Conservation (phyloP, 2,329 filamentous ascomycete genomes). For the Escovopsis sp. region DNA sequence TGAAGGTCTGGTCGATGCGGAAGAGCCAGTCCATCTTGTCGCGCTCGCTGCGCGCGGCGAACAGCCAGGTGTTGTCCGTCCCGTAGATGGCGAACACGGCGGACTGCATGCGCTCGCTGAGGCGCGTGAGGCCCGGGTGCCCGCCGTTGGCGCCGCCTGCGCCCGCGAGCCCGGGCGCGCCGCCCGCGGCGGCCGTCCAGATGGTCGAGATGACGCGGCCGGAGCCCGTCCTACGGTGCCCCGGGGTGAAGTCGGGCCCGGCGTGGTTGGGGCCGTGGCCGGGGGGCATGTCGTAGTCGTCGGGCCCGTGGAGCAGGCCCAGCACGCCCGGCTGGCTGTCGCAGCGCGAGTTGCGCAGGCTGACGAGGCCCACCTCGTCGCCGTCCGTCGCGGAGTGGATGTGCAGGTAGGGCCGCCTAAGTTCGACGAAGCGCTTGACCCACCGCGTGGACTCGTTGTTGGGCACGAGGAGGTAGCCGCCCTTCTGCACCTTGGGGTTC, state of each 20-base stretch:
- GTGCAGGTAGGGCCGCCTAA: conserved; percentile 82
- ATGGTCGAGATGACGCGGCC: conserved; percentile 40
- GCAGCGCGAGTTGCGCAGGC: conserved; percentile 76
- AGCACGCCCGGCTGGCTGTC: conserved; percentile 85
- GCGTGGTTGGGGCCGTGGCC: conserved; percentile 16
- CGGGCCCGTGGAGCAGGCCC: conserved; percentile 48
- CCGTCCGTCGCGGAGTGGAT: conserved; percentile 74
- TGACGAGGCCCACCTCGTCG: conserved; percentile 81
- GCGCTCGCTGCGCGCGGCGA: conserved; percentile 73
- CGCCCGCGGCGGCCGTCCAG: conserved; percentile 33
- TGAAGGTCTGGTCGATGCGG: conserved; percentile 72
- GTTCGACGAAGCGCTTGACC: conserved; percentile 85
- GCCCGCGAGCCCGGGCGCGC: conserved; percentile 6
- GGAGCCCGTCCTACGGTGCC: conserved; percentile 34
- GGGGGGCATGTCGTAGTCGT: conserved; percentile 21
- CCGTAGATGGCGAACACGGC: conserved; percentile 92
- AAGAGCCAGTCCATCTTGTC: conserved; percentile 98
- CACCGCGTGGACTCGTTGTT: conserved; percentile 70
- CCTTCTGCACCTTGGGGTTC: conserved; percentile 67
- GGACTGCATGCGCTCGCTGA: conserved; percentile 45
- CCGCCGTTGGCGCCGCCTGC: too few relatives aligned
- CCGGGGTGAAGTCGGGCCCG: conserved; percentile 25
- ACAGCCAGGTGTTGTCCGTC: conserved; percentile 87
- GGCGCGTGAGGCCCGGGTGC: conserved; percentile 31
- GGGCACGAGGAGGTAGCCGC: conserved; percentile 75